Evolutionary conservation across 1,139 yeast genomes (phyloP), one percentile per base, ranked within the genome.

Genomic region (Scheffersomyces lignicola): DNA sequence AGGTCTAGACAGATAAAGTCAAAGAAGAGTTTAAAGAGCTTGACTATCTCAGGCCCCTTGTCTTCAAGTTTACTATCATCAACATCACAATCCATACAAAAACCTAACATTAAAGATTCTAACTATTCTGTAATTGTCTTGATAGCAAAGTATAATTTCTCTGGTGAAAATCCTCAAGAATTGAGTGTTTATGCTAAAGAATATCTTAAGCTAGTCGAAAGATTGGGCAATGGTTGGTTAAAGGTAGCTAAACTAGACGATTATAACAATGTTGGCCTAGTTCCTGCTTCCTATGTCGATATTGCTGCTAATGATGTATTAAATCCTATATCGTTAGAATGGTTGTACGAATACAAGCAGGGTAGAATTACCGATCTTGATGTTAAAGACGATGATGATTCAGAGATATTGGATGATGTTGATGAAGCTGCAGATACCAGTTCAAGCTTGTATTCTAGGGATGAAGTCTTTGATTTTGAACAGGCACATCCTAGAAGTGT

Each of bases 151-250:
- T 64, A 54, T 44, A 49, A 51, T 27, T 65, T 65, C 37, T 37
- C 34, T 3, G 64, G 65, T 3, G 65, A 61, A 37, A 43, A 49
- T 15, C 36, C 41, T 3, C 44, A 48, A 16, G 70, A 65, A 38
- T 50, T 65, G 24, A 41, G 56, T 21, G 52, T 64, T 2, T 39
- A 42, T 7, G 47, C 59, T 22, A 63, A 65, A 7, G 65, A 62
- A 33, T 59, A 58, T 29, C 42, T 63, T 21, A 61, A 59, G 39
- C 49, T 65, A 16, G 33, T 65, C 18, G 60, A 62, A 30, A 49
- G 61, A 26, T 59, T 60, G 2, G 65, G 66, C 4, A 59, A 62
- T 41, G 72, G 70, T 4, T 65, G 72, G 72, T 41, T 65, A 7
- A 43, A 54, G 33, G 71, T 65, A 23, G 54, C 60, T 40, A 50